A percentile compares a stretch with the other conserved stretches of the same genome.
Conservation (phyloP, 345 rosid species). For the Melastoma malabathricum region DNA sequence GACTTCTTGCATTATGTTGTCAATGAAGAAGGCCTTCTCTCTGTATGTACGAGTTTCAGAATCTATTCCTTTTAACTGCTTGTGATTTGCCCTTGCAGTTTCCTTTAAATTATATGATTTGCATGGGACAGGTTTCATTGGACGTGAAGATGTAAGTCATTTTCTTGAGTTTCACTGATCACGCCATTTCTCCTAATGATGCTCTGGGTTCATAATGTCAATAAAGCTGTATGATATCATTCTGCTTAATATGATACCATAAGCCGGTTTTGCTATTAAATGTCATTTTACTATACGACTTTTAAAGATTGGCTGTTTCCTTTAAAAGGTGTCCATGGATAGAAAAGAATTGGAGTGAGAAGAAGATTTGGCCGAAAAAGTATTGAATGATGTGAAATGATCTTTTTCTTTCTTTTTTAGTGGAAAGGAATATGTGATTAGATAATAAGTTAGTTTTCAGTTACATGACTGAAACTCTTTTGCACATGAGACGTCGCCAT, state of each 20-base stretch:
- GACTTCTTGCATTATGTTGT: neutral
- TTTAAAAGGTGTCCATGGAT: too few relatives aligned
- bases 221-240: too few relatives aligned
- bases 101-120: slow-evolving; percentile 89
- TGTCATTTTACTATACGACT: too few relatives aligned
- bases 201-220: too few relatives aligned
- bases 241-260: too few relatives aligned
- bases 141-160: slow-evolving; percentile 75
- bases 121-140: slow-evolving; percentile 83
- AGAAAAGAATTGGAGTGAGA: too few relatives aligned
- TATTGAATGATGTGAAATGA: too few relatives aligned
- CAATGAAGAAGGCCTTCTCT: neutral
- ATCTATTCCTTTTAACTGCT: neutral
- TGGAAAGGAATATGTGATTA: neutral
- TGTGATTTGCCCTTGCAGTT: slow-evolving; percentile 36
- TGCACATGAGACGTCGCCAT: too few relatives aligned
- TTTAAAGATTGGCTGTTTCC: too few relatives aligned
- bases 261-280: too few relatives aligned
- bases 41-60: neutral
- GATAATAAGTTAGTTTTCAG: neutral
- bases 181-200: too few relatives aligned
- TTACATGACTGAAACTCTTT: neutral
- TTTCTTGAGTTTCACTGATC: slow-evolving; percentile 1
- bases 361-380: too few relatives aligned
- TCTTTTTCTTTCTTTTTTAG: neutral